A percentile compares a stretch with the other conserved stretches of the same genome.
Evolutionary conservation across 129 eudicot genomes (phyloP).

Genomic region (Tagetes erecta): DNA sequence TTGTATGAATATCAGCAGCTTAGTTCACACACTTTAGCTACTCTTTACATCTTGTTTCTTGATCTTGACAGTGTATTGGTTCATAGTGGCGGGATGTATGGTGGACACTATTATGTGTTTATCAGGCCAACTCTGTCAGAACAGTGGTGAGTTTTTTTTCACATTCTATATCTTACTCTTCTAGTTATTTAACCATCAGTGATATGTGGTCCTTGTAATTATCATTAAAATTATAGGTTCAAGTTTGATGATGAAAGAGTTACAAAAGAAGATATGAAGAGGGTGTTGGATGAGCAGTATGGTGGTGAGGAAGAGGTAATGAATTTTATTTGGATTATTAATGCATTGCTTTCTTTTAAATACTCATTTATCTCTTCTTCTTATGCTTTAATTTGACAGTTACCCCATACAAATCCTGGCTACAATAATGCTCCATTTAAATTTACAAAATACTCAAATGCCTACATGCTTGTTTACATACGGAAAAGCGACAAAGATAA

Average conservation of each 20-base stretch:
- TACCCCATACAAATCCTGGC: constrained; percentile 92
- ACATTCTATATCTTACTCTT: background rate
- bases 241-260: constrained; percentile 96
- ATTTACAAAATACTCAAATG: constrained; percentile 91
- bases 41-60: constrained; percentile 22
- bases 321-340: background rate
- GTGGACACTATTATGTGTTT: constrained; percentile 92
- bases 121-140: constrained; percentile 91
- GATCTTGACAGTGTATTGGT: constrained; percentile 73
- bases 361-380: constrained; percentile 9
- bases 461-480: constrained; percentile 95
- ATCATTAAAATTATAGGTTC: constrained; percentile 45
- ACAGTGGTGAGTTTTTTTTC: constrained; percentile 57
- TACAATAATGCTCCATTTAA: constrained; percentile 78
- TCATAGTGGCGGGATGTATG: constrained; percentile 98
- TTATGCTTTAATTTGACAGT: constrained; percentile 43
- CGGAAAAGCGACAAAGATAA: constrained; percentile 93
- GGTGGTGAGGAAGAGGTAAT: constrained; percentile 97
- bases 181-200: no score
- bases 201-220: background rate
- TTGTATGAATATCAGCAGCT: constrained; percentile 10
- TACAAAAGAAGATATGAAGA: constrained; percentile 84
- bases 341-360: constrained; percentile 15
- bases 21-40: background rate
- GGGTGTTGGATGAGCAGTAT: constrained; percentile 92